These are phyloP conservation scores for Penicillium thymicola DNA, from an alignment of 2,329 filamentous ascomycete species.

Conservation along the genomic window DNA sequence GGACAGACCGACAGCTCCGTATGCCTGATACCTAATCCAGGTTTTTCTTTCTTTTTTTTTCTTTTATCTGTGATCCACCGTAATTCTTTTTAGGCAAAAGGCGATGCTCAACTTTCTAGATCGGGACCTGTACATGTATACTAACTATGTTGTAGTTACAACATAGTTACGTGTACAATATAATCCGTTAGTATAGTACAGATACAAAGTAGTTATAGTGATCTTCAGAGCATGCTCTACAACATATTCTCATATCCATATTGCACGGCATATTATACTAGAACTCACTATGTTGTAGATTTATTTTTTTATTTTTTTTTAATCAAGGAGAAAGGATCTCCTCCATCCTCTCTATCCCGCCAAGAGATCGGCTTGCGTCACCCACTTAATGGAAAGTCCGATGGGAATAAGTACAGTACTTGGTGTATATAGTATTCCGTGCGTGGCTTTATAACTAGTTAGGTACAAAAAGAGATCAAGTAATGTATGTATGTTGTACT, in stretches of 20 bases:
- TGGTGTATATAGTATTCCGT: not conserved
- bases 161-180: not conserved
- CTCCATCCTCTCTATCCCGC: not conserved
- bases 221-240: not conserved
- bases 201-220: too few species aligned
- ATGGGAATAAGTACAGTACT: not conserved
- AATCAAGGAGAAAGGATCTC: not conserved
- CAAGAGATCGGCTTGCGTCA: constrained; percentile 26
- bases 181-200: not conserved
- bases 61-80: not conserved
- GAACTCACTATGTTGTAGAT: not conserved
- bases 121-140: not conserved
- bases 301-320: not conserved
- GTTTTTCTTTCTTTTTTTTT: not conserved
- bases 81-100: not conserved
- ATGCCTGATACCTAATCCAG: not conserved
- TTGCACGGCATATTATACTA: not conserved
- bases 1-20: not conserved
- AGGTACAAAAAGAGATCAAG: too few species aligned
- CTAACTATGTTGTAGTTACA: too few species aligned
- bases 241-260: not conserved
- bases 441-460: not conserved
- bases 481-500: not conserved
- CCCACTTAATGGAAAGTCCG: not conserved
- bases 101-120: not conserved